These are phyloP conservation scores for Saccharomycopsis lassenensis DNA, from an alignment of 805 yeast species.

Conservation along the genomic window DNA sequence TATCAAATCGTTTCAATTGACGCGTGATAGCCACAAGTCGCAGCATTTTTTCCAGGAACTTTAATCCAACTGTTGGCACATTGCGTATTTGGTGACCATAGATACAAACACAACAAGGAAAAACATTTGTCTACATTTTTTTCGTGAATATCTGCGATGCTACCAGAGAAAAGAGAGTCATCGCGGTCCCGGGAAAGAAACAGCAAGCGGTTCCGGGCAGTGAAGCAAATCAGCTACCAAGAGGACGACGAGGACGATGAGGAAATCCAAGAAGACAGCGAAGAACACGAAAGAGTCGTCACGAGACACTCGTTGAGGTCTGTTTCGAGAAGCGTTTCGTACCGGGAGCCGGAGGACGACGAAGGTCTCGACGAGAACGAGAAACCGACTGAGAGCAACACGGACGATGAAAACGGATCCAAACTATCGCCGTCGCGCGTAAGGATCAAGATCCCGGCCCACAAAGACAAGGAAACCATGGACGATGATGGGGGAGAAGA, in stretches of 20 bases:
- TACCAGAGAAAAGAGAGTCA: slow-evolving; percentile 8
- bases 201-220: not conserved
- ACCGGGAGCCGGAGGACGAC: slow-evolving; percentile 16
- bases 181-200: not conserved
- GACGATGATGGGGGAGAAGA: slow-evolving; percentile 9
- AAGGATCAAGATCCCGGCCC: slow-evolving; percentile 11
- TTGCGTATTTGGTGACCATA: not conserved
- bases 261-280: not conserved
- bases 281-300: not conserved
- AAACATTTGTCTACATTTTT: no score
- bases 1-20: no score
- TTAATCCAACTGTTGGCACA: not conserved
- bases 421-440: slow-evolving; percentile 20
- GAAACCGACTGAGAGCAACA: slow-evolving; percentile 4
- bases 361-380: slow-evolving; percentile 4
- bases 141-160: slow-evolving; percentile 1
- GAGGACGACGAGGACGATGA: slow-evolving; percentile 12
- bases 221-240: slow-evolving; percentile 12
- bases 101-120: no score
- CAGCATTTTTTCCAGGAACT: not conserved
- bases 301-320: slow-evolving; percentile 9
- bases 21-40: not conserved
- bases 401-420: slow-evolving; percentile 11
- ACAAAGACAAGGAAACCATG: not conserved
- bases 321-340: slow-evolving; percentile 6